A percentile compares a stretch with the other conserved stretches of the same genome.
Evolutionary conservation across 169 alveolate species (phyloP).

Genomic region (Eimeria sp.): DNA sequence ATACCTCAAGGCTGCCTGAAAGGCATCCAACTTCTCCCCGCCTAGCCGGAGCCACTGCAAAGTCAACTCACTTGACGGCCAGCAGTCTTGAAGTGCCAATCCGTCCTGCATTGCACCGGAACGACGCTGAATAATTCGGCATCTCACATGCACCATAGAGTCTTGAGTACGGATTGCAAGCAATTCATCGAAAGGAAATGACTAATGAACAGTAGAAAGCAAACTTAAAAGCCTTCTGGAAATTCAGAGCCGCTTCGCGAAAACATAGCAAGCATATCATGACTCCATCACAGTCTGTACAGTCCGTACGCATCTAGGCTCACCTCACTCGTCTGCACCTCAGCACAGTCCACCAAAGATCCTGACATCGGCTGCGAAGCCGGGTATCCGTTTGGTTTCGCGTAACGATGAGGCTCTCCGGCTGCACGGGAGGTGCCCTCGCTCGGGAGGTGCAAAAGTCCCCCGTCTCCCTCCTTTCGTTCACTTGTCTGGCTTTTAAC

Average conservation of each 20-base stretch:
- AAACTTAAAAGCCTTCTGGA: not conserved
- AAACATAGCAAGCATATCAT: not conserved
- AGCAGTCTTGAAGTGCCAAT: slow-evolving; percentile 47
- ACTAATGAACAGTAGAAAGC: not conserved
- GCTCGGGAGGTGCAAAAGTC: not conserved
- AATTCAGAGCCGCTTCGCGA: not conserved
- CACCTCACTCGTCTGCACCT: not conserved
- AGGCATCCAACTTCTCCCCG: slow-evolving; percentile 34
- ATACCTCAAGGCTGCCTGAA: slow-evolving; percentile 23
- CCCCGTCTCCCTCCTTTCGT: not conserved
- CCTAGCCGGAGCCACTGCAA: slow-evolving; percentile 56
- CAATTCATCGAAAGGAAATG: not conserved
- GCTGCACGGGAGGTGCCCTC: not conserved
- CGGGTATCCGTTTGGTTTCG: not conserved
- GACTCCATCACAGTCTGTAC: not conserved
- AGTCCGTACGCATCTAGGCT: not conserved
- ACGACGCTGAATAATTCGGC: not conserved
- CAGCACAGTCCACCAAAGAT: not conserved
- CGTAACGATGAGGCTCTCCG: not conserved
- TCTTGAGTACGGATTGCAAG: not conserved
- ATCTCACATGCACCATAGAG: not conserved
- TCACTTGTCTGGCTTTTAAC: not conserved
- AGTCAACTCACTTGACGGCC: slow-evolving; percentile 44
- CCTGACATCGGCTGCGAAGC: not conserved
- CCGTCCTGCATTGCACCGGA: not conserved